Conservation (phyloP, 2,329 filamentous ascomycete genomes). For the Colletotrichum sp. region DNA sequence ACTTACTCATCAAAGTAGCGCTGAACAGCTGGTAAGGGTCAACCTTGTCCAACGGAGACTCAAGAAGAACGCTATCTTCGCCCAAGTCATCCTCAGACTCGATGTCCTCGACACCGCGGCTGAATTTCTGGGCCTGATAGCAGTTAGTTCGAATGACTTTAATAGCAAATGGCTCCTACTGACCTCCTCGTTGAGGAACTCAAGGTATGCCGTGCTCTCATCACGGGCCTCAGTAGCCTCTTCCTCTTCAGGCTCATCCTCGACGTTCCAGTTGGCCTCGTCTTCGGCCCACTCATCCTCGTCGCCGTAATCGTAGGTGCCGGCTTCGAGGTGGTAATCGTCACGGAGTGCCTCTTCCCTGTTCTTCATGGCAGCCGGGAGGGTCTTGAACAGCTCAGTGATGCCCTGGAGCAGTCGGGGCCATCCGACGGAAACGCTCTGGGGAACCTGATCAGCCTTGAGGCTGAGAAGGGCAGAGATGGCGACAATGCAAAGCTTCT, state of each 20-base stretch:
- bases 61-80: conserved; percentile 89
- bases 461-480: conserved; percentile 86
- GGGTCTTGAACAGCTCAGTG: conserved; percentile 87
- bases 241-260: conserved; percentile 73
- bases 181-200: conserved; percentile 93
- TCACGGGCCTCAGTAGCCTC: conserved; percentile 74
- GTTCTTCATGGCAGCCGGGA: conserved; percentile 87
- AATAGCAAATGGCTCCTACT: conserved; percentile 26
- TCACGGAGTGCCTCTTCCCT: conserved; percentile 92
- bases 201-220: conserved; percentile 91
- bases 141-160: conserved; percentile 23
- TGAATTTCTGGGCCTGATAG: conserved; percentile 81
- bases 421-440: conserved; percentile 96
- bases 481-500: conserved; percentile 95
- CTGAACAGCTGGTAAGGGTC: conserved; percentile 94
- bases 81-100: conserved; percentile 87
- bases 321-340: conserved; percentile 75
- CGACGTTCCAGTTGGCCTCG: conserved; percentile 79
- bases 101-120: conserved; percentile 65
- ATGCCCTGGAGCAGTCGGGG: conserved; percentile 87
- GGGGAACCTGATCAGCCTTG: conserved; percentile 79
- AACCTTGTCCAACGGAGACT: conserved; percentile 93
- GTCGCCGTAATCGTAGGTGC: conserved; percentile 65
- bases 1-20: conserved; percentile 80
- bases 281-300: conserved; percentile 87